Conservation (phyloP, 768 basidiomycete genomes). For the Termitomyces heimii region DNA sequence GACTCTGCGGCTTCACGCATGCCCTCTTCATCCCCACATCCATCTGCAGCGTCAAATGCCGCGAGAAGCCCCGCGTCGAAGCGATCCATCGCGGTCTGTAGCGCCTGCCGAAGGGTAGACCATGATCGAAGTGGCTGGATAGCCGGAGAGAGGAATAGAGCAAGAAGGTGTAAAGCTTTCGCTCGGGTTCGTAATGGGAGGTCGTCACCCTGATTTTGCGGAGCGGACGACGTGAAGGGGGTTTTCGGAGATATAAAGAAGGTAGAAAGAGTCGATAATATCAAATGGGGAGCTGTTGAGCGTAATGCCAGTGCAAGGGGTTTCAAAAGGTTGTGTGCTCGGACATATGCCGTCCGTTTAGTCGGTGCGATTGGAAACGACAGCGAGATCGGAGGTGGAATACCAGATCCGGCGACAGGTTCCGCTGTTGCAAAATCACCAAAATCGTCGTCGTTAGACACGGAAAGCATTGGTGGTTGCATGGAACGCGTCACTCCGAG, state of each 20-base stretch:
- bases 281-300: constrained; percentile 56
- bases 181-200: constrained; percentile 52
- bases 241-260: constrained; percentile 22
- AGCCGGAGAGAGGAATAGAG: constrained; percentile 62
- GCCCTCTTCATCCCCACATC: constrained; percentile 56
- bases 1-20: constrained; percentile 83
- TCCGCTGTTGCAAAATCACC: constrained; percentile 15
- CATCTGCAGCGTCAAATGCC: constrained; percentile 86
- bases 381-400: constrained; percentile 9
- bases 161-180: constrained; percentile 64
- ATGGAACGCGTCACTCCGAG: constrained; percentile 37
- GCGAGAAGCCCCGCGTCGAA: constrained; percentile 86
- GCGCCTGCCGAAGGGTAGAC: constrained; percentile 52
- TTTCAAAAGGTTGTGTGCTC: constrained; percentile 59
- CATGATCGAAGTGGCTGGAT: constrained; percentile 72
- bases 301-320: constrained; percentile 49
- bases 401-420: constrained; percentile 12
- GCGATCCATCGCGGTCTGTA: constrained; percentile 77
- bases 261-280: constrained; percentile 53
- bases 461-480: constrained; percentile 2
- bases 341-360: constrained; percentile 44
- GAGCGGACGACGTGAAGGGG: constrained; percentile 1
- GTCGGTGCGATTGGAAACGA: constrained; percentile 18
- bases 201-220: constrained; percentile 7
- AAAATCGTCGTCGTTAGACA: constrained; percentile 14